Evolutionary conservation across 148 eudicot species (phyloP).

Genomic region (Bassia scoparia): DNA sequence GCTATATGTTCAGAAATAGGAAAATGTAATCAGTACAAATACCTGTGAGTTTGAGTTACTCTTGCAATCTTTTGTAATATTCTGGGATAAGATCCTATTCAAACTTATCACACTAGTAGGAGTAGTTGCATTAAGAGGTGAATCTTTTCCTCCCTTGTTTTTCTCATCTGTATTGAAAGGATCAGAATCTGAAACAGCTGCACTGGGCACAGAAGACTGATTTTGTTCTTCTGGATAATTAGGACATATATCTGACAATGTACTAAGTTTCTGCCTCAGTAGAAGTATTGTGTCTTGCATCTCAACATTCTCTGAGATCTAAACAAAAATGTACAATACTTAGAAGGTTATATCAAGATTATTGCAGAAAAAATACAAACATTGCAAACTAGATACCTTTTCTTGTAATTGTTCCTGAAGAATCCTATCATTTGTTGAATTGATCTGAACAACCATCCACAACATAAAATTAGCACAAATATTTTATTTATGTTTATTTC

Average conservation of each 20-base stretch:
- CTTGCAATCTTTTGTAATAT: constrained; percentile 9
- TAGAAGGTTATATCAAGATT: constrained; percentile 2
- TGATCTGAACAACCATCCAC: constrained; percentile 36
- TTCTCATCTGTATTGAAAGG: constrained; percentile 7
- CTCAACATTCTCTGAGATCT: constrained; percentile 24
- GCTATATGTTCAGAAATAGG: neutral
- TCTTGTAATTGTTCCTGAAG: constrained; percentile 60
- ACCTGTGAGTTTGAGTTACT: constrained; percentile 15
- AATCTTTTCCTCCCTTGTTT: constrained; percentile 25
- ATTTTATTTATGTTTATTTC: neutral
- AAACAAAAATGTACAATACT: neutral
- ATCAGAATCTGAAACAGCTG: neutral
- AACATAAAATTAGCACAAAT: neutral
- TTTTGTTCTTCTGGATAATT: neutral
- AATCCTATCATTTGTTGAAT: constrained; percentile 56
- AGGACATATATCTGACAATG: constrained; percentile 10
- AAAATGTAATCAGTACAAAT: neutral
- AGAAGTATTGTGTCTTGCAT: constrained; percentile 22
- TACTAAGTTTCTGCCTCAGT: constrained; percentile 20
- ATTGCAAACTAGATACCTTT: constrained; percentile 39
- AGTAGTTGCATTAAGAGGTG: constrained; percentile 24
- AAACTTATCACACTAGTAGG: constrained; percentile 23
- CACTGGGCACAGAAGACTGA: constrained; percentile 1
- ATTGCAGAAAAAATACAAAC: neutral
- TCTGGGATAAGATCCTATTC: constrained; percentile 18